These are phyloP conservation scores for Trypanosoma caninum DNA, from an alignment of 208 protist species.

Conservation along the genomic window DNA sequence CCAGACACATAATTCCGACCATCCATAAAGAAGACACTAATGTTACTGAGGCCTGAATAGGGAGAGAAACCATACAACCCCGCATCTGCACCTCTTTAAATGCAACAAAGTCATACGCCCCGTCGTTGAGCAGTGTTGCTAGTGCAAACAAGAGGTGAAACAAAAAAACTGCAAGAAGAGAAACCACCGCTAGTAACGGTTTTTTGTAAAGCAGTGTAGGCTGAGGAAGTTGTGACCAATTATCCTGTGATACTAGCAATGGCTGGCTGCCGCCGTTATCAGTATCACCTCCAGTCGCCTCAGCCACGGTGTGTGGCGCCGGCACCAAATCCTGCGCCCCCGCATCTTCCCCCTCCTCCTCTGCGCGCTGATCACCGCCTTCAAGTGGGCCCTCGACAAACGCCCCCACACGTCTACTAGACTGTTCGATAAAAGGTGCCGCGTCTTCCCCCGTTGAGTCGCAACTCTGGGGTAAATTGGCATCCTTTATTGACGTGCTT, in stretches of 20 bases:
- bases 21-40: constrained; percentile 40
- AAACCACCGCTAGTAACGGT: not conserved
- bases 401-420: not conserved
- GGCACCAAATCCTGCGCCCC: no score
- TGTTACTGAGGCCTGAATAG: constrained; percentile 48
- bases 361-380: no score
- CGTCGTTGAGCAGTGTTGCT: constrained; percentile 16
- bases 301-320: no score
- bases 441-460: not conserved
- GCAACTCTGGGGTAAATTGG: not conserved
- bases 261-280: not conserved
- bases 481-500: not conserved
- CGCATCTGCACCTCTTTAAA: constrained; percentile 14
- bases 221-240: not conserved
- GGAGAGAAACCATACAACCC: constrained; percentile 46
- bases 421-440: not conserved
- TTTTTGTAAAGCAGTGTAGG: constrained; percentile 4
- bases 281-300: no score
- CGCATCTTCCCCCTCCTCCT: not conserved
- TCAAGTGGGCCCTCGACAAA: no score
- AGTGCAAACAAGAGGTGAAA: constrained; percentile 25
- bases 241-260: not conserved
- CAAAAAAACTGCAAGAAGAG: not conserved
- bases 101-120: constrained; percentile 21
- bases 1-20: constrained; percentile 18